phyloP scores from a whole-genome alignment of 306 rosid species.

The Begonia loranthoides region DNA sequence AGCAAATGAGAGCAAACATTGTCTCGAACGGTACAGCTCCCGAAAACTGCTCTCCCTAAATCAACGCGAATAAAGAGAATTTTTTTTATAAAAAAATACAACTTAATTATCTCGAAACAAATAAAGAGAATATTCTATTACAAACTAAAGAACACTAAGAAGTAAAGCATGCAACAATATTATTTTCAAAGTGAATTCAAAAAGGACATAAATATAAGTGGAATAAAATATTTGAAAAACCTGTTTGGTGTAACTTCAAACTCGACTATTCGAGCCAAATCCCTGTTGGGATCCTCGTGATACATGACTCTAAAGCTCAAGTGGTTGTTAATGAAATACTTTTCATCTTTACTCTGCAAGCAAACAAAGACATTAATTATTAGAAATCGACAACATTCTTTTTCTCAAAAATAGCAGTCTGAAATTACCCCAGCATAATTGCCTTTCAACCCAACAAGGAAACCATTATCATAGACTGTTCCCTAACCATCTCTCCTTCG shows the following conservation, averaged over 20 bases:
- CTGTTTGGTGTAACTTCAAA: constrained; percentile 97
- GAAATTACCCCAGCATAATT: constrained; percentile 85
- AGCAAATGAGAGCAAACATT: constrained; percentile 80
- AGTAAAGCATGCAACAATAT: too few relatives aligned
- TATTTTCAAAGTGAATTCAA: too few relatives aligned
- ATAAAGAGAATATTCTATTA: too few relatives aligned
- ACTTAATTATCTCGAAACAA: too few relatives aligned
- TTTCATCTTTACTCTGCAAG: constrained; percentile 87
- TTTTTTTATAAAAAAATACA: too few relatives aligned
- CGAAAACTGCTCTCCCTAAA: constrained; percentile 81
- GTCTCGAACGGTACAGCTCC: constrained; percentile 97
- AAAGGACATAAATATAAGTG: neutral
- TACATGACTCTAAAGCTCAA: constrained; percentile 95
- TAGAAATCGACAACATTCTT: constrained; percentile 3
- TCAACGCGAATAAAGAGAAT: too few relatives aligned
- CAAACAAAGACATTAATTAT: constrained; percentile 16
- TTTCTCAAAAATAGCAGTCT: constrained; percentile 11
- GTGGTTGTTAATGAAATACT: constrained; percentile 91
- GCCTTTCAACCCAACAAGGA: constrained; percentile 91
- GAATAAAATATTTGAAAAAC: constrained; percentile 19
- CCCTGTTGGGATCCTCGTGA: constrained; percentile 87
- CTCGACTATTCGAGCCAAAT: constrained; percentile 88
- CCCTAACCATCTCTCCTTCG: constrained; percentile 81
- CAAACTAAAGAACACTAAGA: too few relatives aligned
- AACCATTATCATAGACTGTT: constrained; percentile 91